phyloP scores from a whole-genome alignment of 2,329 filamentous ascomycete genomes.

The Aspergillus aculeatus region DNA sequence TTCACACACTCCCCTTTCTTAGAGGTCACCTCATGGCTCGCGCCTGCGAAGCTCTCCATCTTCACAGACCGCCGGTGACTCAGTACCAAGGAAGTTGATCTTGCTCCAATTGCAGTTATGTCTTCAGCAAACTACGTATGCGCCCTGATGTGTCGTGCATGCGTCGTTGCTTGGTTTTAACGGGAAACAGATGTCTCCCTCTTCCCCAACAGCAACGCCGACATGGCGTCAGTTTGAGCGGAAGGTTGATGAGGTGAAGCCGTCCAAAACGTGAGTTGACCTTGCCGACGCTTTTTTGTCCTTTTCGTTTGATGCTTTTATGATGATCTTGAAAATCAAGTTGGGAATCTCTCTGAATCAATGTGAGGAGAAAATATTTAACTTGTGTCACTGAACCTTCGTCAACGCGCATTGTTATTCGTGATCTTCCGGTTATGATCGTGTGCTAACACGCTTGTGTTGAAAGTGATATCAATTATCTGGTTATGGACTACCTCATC shows the following conservation, averaged over 20 bases:
- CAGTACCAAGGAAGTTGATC: conserved; percentile 21
- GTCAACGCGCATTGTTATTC: conserved; percentile 20
- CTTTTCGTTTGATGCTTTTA: conserved; percentile 49
- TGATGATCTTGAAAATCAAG: conserved; percentile 80
- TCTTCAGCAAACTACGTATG: conserved; percentile 44
- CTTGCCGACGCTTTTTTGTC: neutral
- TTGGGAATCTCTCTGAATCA: conserved; percentile 99
- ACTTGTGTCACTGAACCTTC: conserved; percentile 69
- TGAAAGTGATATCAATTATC: conserved; percentile 82
- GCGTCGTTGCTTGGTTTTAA: conserved; percentile 36
- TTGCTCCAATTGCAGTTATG: conserved; percentile 29
- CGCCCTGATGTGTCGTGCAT: conserved; percentile 34
- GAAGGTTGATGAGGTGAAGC: conserved; percentile 79
- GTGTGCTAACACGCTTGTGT: conserved; percentile 28
- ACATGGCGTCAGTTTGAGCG: conserved; percentile 72
- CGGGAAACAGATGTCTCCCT: conserved; percentile 62
- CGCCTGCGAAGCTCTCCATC: conserved; percentile 34
- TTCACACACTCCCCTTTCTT: conserved; percentile 12
- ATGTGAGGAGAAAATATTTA: conserved; percentile 84
- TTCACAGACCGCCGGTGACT: conserved; percentile 31
- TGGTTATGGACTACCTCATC: conserved; percentile 96
- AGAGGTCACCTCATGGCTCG: conserved; percentile 32
- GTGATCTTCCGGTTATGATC: conserved; percentile 7
- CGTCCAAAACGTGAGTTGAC: conserved; percentile 78
- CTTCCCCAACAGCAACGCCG: conserved; percentile 69